Percentiles rank a stretch among this genome's conserved stretches.
These are phyloP conservation scores for Narthecium ossifragum DNA, from an alignment of 106 monocot species.

Conservation along the genomic window DNA sequence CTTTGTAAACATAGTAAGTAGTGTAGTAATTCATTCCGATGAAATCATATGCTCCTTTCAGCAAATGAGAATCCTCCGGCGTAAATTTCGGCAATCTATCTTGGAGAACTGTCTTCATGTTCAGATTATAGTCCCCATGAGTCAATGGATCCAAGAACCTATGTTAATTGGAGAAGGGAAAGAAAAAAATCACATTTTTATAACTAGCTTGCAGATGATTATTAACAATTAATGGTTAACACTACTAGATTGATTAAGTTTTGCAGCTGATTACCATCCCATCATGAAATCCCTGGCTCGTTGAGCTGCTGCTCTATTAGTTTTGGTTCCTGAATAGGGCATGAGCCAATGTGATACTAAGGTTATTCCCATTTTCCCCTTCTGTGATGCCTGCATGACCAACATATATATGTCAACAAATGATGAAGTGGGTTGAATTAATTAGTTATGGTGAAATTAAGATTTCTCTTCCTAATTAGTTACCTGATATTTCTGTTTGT, in stretches of 20 bases:
- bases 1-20: too few relatives aligned
- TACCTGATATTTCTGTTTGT: slow-evolving; percentile 29
- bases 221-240: neutral
- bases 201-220: too few relatives aligned
- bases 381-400: slow-evolving; percentile 16
- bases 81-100: slow-evolving; percentile 36
- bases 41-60: slow-evolving; percentile 38
- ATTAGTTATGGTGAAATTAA: too few relatives aligned
- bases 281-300: slow-evolving; percentile 39
- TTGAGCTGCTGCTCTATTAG: slow-evolving; percentile 10
- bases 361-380: slow-evolving; percentile 38
- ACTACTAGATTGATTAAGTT: neutral
- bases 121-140: slow-evolving; percentile 25
- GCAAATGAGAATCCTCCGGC: slow-evolving; percentile 10
- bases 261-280: slow-evolving; percentile 27
- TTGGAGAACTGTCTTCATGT: slow-evolving; percentile 21
- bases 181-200: too few relatives aligned
- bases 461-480: too few relatives aligned
- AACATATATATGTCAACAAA: neutral
- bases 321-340: slow-evolving; percentile 22
- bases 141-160: slow-evolving; percentile 45
- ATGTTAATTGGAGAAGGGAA: neutral
- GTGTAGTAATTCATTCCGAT: slow-evolving; percentile 6
- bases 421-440: too few relatives aligned
- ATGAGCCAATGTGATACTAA: slow-evolving; percentile 21